These are phyloP conservation scores for Melampsora americana DNA, from an alignment of 1,284 basidiomycete species.

Conservation along the genomic window DNA sequence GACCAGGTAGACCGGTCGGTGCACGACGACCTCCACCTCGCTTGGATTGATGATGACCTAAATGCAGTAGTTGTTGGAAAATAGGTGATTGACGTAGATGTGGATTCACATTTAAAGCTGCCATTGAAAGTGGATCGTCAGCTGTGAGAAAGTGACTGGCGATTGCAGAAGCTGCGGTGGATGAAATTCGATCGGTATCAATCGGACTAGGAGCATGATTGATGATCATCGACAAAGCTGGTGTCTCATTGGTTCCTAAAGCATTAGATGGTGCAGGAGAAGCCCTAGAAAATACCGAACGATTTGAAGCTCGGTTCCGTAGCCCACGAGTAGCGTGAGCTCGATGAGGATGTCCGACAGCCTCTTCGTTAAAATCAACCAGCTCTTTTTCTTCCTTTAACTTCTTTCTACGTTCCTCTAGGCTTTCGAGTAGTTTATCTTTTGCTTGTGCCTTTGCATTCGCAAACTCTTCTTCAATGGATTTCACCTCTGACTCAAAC, in stretches of 20 bases:
- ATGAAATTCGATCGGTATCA: slow-evolving; percentile 17
- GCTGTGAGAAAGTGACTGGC: slow-evolving; percentile 31
- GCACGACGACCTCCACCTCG: slow-evolving; percentile 33
- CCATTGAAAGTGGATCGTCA: slow-evolving; percentile 43
- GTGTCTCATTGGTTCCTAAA: not conserved
- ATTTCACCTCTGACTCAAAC: slow-evolving; percentile 58
- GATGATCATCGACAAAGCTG: slow-evolving; percentile 1
- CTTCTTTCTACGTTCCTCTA: slow-evolving; percentile 58
- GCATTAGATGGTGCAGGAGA: slow-evolving; percentile 24
- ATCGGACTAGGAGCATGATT: slow-evolving; percentile 23
- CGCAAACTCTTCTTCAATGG: slow-evolving; percentile 58
- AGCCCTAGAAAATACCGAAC: slow-evolving; percentile 26
- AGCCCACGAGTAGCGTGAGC: slow-evolving; percentile 38
- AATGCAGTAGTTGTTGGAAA: slow-evolving; percentile 42
- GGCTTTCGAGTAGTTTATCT: slow-evolving; percentile 56
- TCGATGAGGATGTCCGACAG: slow-evolving; percentile 36
- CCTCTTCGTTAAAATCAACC: slow-evolving; percentile 42
- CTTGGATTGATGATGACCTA: slow-evolving; percentile 15
- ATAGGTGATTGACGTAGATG: slow-evolving; percentile 43
- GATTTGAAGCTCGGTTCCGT: slow-evolving; percentile 38
- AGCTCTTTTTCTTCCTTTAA: slow-evolving; percentile 59
- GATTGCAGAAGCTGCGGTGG: slow-evolving; percentile 7
- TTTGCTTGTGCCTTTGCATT: slow-evolving; percentile 56
- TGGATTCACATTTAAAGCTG: slow-evolving; percentile 35
- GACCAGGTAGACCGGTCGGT: slow-evolving; percentile 29